phyloP scores from a whole-genome alignment of 2,329 filamentous ascomycete species.

The Cordyceps fumosorosea region DNA sequence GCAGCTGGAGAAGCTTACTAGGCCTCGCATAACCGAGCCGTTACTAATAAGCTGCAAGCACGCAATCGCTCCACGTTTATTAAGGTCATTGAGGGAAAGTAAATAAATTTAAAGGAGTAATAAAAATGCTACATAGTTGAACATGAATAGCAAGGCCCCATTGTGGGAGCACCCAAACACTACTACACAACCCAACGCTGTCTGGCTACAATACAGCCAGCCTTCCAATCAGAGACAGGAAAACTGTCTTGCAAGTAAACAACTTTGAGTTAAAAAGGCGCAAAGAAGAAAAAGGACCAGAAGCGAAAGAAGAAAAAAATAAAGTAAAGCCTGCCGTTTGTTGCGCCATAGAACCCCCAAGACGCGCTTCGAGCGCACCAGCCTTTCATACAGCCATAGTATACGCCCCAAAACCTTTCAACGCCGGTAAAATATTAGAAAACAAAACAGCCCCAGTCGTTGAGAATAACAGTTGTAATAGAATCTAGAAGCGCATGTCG shows the following conservation, averaged over 20 bases:
- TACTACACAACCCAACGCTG: conserved; percentile 8
- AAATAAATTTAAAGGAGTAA: not conserved
- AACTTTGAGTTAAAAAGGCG: not conserved
- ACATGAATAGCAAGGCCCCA: not conserved
- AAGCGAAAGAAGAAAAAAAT: not conserved
- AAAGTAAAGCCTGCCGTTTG: not conserved
- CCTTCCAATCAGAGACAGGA: not conserved
- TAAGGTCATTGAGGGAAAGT: no score
- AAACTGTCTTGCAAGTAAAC: not conserved
- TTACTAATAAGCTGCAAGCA: not conserved
- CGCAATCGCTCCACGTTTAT: not conserved
- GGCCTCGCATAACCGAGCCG: not conserved
- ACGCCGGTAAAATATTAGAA: not conserved
- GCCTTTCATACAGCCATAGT: not conserved
- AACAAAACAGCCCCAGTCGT: not conserved
- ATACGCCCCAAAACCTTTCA: not conserved
- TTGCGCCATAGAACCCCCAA: not conserved
- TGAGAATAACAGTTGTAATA: not conserved
- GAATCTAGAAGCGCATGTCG: not conserved
- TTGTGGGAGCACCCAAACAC: not conserved
- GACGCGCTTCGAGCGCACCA: not conserved
- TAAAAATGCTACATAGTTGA: not conserved
- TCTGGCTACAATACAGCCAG: not conserved
- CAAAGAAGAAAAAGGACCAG: not conserved
- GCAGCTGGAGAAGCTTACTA: not conserved